phyloP scores from a whole-genome alignment of 257 asterid species.

The Scutellaria baicalensis region DNA sequence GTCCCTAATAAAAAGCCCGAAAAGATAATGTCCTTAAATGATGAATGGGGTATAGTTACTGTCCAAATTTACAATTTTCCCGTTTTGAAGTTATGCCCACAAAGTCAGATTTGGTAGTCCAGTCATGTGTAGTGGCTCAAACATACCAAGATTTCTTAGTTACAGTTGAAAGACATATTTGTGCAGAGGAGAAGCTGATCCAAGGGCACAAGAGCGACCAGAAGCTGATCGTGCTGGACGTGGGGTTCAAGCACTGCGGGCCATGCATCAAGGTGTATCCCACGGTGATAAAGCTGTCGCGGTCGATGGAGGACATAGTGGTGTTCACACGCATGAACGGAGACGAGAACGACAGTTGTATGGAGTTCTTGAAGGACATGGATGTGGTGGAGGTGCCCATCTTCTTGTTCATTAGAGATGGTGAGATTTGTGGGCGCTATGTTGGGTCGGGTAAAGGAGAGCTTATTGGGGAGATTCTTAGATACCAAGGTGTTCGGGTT shows the following conservation, averaged over 20 bases:
- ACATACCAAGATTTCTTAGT: too few species aligned
- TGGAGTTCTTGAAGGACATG: slow-evolving; percentile 86
- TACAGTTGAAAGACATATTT: too few species aligned
- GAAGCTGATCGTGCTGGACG: slow-evolving; percentile 71
- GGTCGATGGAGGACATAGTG: slow-evolving; percentile 68
- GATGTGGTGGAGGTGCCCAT: slow-evolving; percentile 88
- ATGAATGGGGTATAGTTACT: too few species aligned
- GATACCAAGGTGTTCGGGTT: slow-evolving; percentile 88
- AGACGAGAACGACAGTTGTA: slow-evolving; percentile 92
- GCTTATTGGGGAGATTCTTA: slow-evolving; percentile 89
- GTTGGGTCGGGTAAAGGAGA: slow-evolving; percentile 99
- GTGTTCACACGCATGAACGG: slow-evolving; percentile 97
- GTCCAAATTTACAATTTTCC: too few species aligned
- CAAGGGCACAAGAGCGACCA: slow-evolving; percentile 41
- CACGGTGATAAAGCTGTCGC: slow-evolving; percentile 77
- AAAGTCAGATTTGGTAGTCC: too few species aligned
- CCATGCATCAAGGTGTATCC: slow-evolving; percentile 97
- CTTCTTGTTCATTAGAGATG: slow-evolving; percentile 85
- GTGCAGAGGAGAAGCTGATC: slow-evolving; percentile 60
- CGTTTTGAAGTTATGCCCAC: too few species aligned
- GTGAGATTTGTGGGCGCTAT: slow-evolving; percentile 68
- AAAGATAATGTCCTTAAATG: too few species aligned
- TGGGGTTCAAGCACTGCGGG: slow-evolving; percentile 93
- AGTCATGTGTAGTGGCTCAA: too few species aligned
- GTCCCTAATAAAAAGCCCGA: too few species aligned